Percentiles rank a stretch among this genome's conserved stretches.
Evolutionary conservation across 1,139 yeast species (phyloP).

Genomic region (Yamadazyma triangularis): DNA sequence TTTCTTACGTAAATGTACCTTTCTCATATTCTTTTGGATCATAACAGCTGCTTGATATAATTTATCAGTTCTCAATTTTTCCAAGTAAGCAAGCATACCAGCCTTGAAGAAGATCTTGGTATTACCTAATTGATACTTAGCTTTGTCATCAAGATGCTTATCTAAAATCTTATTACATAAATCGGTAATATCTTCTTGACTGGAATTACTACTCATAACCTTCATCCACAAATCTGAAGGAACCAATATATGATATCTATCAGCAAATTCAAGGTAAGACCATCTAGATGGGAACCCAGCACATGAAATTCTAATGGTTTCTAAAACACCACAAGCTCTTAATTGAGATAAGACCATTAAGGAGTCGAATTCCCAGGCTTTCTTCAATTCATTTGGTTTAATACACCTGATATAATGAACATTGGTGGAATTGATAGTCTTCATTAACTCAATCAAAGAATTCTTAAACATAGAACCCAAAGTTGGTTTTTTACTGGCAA

Average conservation of each 20-base stretch:
- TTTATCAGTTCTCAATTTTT: slow-evolving; percentile 77
- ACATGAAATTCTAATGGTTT: slow-evolving; percentile 92
- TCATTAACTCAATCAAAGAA: slow-evolving; percentile 89
- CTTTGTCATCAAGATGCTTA: slow-evolving; percentile 56
- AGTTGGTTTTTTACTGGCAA: slow-evolving; percentile 77
- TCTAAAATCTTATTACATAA: slow-evolving; percentile 67
- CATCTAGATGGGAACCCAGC: slow-evolving; percentile 98
- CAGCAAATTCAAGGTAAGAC: slow-evolving; percentile 91
- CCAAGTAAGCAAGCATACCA: slow-evolving; percentile 91
- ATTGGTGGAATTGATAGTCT: slow-evolving; percentile 86
- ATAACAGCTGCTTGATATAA: slow-evolving; percentile 72
- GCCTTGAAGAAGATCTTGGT: slow-evolving; percentile 95
- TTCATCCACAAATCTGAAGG: slow-evolving; percentile 67
- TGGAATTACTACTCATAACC: slow-evolving; percentile 36
- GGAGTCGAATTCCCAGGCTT: slow-evolving; percentile 95
- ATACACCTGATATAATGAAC: slow-evolving; percentile 97
- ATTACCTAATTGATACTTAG: slow-evolving; percentile 79
- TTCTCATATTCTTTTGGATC: slow-evolving; percentile 83
- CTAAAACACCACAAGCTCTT: slow-evolving; percentile 98
- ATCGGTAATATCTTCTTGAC: slow-evolving; percentile 34
- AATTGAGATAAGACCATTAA: slow-evolving; percentile 92
- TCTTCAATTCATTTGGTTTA: slow-evolving; percentile 91
- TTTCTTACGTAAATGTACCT: slow-evolving; percentile 56
- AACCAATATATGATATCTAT: slow-evolving; percentile 79
- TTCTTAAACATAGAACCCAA: slow-evolving; percentile 91